Evolutionary conservation across 768 basidiomycete genomes (phyloP).

Genomic region (Trametes punicea): DNA sequence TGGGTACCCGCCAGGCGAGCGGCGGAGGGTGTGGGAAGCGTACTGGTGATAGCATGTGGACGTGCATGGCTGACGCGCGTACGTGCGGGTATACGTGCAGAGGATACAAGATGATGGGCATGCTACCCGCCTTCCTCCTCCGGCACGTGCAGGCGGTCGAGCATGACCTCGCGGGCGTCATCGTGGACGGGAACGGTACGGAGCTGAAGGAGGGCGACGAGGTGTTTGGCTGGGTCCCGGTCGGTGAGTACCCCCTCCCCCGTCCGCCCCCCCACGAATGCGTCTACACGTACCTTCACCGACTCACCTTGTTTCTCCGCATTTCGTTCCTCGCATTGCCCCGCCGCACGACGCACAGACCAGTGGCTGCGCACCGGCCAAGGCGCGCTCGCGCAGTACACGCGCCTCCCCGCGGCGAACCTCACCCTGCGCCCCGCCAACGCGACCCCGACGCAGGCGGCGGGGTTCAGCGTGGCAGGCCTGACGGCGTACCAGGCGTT

Average conservation of each 20-base stretch:
- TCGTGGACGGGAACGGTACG: conserved; percentile 53
- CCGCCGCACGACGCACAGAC: conserved; percentile 18
- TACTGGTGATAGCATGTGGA: not conserved
- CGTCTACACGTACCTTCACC: not conserved
- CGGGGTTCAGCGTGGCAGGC: conserved; percentile 57
- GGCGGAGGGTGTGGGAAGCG: not conserved
- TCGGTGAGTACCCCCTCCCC: conserved; percentile 26
- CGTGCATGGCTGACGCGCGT: conserved; percentile 35
- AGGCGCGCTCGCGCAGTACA: conserved; percentile 61
- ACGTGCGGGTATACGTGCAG: conserved; percentile 30
- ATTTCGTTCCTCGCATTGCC: not conserved
- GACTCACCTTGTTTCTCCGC: not conserved
- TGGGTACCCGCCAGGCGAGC: too few relatives aligned
- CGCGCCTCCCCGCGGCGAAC: conserved; percentile 39
- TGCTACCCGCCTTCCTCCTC: conserved; percentile 44
- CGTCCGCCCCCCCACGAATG: conserved; percentile 20
- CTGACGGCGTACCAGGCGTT: conserved; percentile 60
- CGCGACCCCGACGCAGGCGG: conserved; percentile 53
- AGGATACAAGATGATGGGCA: conserved; percentile 55
- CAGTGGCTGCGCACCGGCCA: conserved; percentile 38
- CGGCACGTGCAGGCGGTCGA: conserved; percentile 53
- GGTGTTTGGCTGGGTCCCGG: conserved; percentile 55
- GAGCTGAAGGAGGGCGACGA: conserved; percentile 56
- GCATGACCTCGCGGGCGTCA: conserved; percentile 59
- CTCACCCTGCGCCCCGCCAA: conserved; percentile 45